Evolutionary conservation across 306 rosid genomes (phyloP).

Genomic region (Cucurbita pepo): DNA sequence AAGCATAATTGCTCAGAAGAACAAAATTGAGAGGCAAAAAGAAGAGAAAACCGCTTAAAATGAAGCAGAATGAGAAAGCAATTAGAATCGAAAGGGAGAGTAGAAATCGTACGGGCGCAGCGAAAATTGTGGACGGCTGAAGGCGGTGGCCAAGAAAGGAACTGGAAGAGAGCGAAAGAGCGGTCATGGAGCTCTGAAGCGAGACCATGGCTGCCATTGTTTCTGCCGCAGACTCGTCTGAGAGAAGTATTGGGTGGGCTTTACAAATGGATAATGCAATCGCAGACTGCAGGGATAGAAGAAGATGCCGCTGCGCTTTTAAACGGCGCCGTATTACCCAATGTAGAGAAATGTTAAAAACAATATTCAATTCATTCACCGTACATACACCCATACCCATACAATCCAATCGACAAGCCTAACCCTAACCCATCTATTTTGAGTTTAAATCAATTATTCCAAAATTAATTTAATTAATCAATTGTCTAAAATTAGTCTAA

Average conservation of each 20-base stretch:
- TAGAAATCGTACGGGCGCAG: conserved; percentile 28
- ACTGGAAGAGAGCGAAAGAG: conserved; percentile 61
- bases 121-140: conserved; percentile 27
- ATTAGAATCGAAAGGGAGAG: background rate
- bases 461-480: background rate
- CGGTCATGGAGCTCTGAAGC: conserved; percentile 62
- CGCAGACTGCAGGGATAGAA: background rate
- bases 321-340: background rate
- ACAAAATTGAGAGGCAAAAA: background rate
- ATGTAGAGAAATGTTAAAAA: no score
- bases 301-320: background rate
- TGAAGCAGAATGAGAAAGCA: background rate
- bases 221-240: conserved; percentile 7
- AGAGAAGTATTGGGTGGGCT: background rate
- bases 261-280: background rate
- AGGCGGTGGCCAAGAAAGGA: conserved; percentile 76
- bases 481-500: background rate
- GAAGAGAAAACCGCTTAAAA: background rate
- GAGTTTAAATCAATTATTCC: no score
- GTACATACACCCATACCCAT: no score
- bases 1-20: background rate
- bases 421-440: no score
- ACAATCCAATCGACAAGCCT: no score
- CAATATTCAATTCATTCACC: no score
- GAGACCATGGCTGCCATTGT: conserved; percentile 85